phyloP scores from a whole-genome alignment of 495 filamentous ascomycete species.

The Lophiotrema nucula region DNA sequence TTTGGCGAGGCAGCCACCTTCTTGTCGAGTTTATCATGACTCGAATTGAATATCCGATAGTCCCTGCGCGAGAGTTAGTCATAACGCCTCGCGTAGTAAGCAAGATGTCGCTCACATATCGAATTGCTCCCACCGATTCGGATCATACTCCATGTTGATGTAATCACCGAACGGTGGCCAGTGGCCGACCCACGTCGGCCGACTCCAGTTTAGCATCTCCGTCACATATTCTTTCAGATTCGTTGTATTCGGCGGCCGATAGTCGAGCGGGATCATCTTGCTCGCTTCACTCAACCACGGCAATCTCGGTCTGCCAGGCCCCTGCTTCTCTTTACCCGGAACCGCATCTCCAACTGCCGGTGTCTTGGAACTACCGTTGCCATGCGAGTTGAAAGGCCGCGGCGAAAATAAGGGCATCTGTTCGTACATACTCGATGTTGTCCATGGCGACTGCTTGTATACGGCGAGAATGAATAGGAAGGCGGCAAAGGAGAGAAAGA shows the following conservation, averaged over 20 bases:
- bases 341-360: not conserved
- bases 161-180: slow-evolving; percentile 42
- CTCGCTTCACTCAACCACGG: not conserved
- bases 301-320: too few relatives aligned
- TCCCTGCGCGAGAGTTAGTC: slow-evolving; percentile 9
- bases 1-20: not conserved
- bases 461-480: slow-evolving; percentile 23
- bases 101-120: slow-evolving; percentile 21
- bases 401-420: slow-evolving; percentile 6
- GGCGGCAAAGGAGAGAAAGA: slow-evolving; percentile 16
- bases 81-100: not conserved
- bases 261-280: slow-evolving; percentile 5
- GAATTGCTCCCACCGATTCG: slow-evolving; percentile 44
- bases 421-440: slow-evolving; percentile 4
- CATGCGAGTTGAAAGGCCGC: not conserved
- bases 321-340: not conserved
- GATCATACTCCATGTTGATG: slow-evolving; percentile 39
- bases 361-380: not conserved
- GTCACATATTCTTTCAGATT: slow-evolving; percentile 32
- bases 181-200: slow-evolving; percentile 33
- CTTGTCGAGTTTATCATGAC: slow-evolving; percentile 16
- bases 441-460: slow-evolving; percentile 17
- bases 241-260: not conserved
- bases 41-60: slow-evolving; percentile 14
- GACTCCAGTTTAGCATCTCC: slow-evolving; percentile 34